These are phyloP conservation scores for Onygena corvina DNA, from an alignment of 2,329 filamentous ascomycete genomes.

Conservation along the genomic window DNA sequence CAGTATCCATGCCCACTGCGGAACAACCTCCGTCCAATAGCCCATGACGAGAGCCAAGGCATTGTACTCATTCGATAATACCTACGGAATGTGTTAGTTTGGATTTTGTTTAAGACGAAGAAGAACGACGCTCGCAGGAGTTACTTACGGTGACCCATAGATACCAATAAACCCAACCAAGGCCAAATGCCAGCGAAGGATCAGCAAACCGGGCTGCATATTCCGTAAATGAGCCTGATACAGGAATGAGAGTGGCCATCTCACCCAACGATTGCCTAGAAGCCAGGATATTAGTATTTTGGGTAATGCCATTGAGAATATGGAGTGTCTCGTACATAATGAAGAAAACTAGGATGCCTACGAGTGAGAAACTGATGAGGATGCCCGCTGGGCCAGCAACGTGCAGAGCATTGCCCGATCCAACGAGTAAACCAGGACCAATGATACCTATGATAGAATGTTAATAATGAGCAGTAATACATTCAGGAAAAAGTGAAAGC, in stretches of 20 bases:
- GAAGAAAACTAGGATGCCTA: conserved; percentile 54
- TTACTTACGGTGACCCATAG: conserved; percentile 32
- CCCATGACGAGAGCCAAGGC: conserved; percentile 36
- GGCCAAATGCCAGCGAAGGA: conserved; percentile 54
- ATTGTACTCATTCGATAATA: conserved; percentile 36
- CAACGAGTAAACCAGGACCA: conserved; percentile 60
- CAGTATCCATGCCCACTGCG: conserved; percentile 37
- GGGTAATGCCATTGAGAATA: neutral
- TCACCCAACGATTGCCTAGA: conserved; percentile 62
- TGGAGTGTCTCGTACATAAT: conserved; percentile 23
- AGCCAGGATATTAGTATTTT: neutral
- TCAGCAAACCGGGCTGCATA: conserved; percentile 60
- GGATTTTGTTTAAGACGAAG: no score
- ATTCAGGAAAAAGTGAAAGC: conserved; percentile 46
- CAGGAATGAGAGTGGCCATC: conserved; percentile 60
- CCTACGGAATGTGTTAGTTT: neutral
- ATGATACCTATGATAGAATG: conserved; percentile 39
- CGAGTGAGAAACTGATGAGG: conserved; percentile 60
- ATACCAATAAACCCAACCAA: conserved; percentile 59
- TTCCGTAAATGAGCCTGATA: conserved; percentile 58
- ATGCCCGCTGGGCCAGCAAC: conserved; percentile 59
- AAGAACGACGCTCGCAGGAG: neutral
- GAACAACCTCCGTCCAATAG: conserved; percentile 36
- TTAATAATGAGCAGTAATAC: neutral
- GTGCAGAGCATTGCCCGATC: conserved; percentile 55